phyloP scores from a whole-genome alignment of 2,329 filamentous ascomycete species.

The Curvularia spicifera region DNA sequence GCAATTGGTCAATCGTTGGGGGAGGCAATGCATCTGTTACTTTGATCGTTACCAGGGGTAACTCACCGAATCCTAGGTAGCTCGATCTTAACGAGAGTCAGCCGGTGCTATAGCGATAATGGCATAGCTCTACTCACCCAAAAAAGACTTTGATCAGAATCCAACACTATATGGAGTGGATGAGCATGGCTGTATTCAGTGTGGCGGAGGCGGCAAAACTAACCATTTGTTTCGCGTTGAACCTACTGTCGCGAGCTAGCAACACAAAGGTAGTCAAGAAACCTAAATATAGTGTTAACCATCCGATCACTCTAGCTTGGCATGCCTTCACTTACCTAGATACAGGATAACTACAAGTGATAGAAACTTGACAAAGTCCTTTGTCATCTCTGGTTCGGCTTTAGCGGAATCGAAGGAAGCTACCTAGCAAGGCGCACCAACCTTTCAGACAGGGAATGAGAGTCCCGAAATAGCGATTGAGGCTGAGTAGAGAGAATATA shows the following conservation, averaged over 20 bases:
- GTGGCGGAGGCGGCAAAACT: background rate
- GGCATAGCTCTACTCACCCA: slow-evolving; percentile 54
- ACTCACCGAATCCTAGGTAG: slow-evolving; percentile 73
- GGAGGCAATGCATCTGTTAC: slow-evolving; percentile 15
- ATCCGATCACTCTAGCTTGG: slow-evolving; percentile 4
- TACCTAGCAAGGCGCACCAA: background rate
- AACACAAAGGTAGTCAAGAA: slow-evolving; percentile 88
- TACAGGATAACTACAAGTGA: slow-evolving; percentile 83
- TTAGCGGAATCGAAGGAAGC: background rate
- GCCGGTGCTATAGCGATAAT: background rate
- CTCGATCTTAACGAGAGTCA: slow-evolving; percentile 56
- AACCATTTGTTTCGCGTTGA: slow-evolving; percentile 68
- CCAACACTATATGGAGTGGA: slow-evolving; percentile 59
- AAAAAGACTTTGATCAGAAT: slow-evolving; percentile 82
- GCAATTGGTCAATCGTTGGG: slow-evolving; percentile 30
- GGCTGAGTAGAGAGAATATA: slow-evolving; percentile 83
- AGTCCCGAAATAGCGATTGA: slow-evolving; percentile 90
- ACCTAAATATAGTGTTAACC: slow-evolving; percentile 52
- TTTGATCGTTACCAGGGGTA: background rate
- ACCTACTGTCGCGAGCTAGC: slow-evolving; percentile 70
- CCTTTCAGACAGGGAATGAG: slow-evolving; percentile 83
- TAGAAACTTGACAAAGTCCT: slow-evolving; percentile 85
- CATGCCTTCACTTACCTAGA: slow-evolving; percentile 58
- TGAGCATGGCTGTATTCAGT: slow-evolving; percentile 16
- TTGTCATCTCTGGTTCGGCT: slow-evolving; percentile 74